Evolutionary conservation across 495 filamentous ascomycete species (phyloP).

Genomic region (Aspergillus hancockii): DNA sequence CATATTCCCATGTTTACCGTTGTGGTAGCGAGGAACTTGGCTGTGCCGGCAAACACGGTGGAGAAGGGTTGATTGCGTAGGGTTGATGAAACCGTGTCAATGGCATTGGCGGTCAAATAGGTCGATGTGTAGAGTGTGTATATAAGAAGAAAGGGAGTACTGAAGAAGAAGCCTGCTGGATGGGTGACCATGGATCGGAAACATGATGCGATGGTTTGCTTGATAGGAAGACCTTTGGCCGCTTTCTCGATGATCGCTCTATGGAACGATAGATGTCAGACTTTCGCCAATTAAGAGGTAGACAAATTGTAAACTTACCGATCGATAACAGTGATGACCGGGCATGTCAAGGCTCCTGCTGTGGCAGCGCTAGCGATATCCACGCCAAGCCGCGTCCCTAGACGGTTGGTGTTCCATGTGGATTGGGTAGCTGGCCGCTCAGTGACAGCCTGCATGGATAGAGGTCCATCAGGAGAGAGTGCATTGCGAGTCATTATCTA

Average conservation of each 20-base stretch:
- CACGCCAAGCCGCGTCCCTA: slow-evolving; percentile 67
- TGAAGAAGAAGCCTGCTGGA: slow-evolving; percentile 73
- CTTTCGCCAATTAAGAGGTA: neutral
- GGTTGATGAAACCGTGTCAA: slow-evolving; percentile 80
- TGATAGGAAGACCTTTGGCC: slow-evolving; percentile 74
- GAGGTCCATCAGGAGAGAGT: slow-evolving; percentile 30
- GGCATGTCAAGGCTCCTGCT: slow-evolving; percentile 82
- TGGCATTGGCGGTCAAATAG: slow-evolving; percentile 84
- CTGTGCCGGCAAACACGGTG: slow-evolving; percentile 66
- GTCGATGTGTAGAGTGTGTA: slow-evolving; percentile 88
- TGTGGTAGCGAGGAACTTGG: slow-evolving; percentile 81
- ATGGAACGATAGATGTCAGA: slow-evolving; percentile 12
- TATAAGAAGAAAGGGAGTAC: slow-evolving; percentile 82
- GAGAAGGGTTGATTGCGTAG: slow-evolving; percentile 54
- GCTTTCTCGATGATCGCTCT: slow-evolving; percentile 97
- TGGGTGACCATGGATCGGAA: slow-evolving; percentile 62
- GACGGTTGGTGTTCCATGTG: slow-evolving; percentile 78
- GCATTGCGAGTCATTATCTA: slow-evolving; percentile 38
- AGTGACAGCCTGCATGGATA: slow-evolving; percentile 30
- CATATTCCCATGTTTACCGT: slow-evolving; percentile 88
- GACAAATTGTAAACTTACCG: slow-evolving; percentile 53
- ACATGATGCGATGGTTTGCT: slow-evolving; percentile 62
- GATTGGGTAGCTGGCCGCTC: slow-evolving; percentile 22
- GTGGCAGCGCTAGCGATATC: slow-evolving; percentile 72
- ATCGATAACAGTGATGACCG: slow-evolving; percentile 88